Evolutionary conservation across 768 basidiomycete genomes (phyloP), one percentile per base, ranked within the genome.

Genomic region (Termitomyces sp.): DNA sequence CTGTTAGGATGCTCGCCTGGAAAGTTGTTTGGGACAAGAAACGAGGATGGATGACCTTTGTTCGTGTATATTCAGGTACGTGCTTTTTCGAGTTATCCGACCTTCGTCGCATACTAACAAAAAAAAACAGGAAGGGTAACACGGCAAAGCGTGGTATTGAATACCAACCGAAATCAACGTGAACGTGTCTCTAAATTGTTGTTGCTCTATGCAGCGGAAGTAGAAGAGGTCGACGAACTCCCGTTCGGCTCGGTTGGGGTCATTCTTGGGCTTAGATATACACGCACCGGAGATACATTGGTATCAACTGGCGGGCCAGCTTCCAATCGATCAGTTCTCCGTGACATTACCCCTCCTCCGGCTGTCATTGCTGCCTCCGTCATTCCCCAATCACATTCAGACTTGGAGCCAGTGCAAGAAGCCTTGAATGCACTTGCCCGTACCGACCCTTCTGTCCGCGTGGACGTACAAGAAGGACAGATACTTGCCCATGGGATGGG

Each of bases 11-110:
- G 61, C 75, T 94, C 27, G 92, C 89, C 2, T 94, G 93, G 92
- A 94, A 94, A 67, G 92, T 94, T 22, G 78, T 76, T 31, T 93
- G 91, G 92, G 91, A 94, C 65, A 85, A 84, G 57, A 82, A 79
- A 63, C 71, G 74, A 56, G 92, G 92, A 24, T 94, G 92, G 92
- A 92, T 94, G 91, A 94, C 92, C 2, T 94, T 92, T 67, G 87
- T 94, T 39, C 79, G 92, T 26, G 82, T 94, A 20, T 94, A 94
- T 69, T 92, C 92, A 53, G 92, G 92, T 90, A 68, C 59, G 76
- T 69, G 4, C 2, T n/a, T n/a, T n/a, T n/a, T 37, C 16, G 62
- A 20, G 43, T 49, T 46, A 36, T 34, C 56, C 49, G n/a, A 29
- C 9, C 36, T 9, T 47, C 34, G 48, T n/a, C 14, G 39, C 16